A percentile compares a stretch with the other conserved stretches of the same genome.
These are phyloP conservation scores for Euphorbia corollata DNA, from an alignment of 441 rosid species.

Conservation along the genomic window DNA sequence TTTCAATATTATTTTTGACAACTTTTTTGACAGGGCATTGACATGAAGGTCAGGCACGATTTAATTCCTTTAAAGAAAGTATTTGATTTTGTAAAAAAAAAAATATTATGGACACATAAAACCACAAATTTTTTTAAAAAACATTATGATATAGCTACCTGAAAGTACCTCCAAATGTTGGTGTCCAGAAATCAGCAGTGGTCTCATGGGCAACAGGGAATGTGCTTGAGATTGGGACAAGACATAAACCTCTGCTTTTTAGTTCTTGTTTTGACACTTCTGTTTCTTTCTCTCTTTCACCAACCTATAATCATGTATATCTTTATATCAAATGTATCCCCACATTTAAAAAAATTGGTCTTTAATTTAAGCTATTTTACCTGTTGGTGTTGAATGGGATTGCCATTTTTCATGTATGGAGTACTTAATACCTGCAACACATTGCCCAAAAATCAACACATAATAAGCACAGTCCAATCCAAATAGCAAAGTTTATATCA, in stretches of 20 bases:
- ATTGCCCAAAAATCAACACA: constrained; percentile 9
- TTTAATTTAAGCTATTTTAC: constrained; percentile 19
- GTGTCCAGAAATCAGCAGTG: constrained; percentile 90
- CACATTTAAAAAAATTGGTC: neutral
- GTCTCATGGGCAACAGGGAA: constrained; percentile 82
- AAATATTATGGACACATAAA: no score
- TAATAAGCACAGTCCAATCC: no score
- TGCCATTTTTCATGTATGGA: constrained; percentile 29
- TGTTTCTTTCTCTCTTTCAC: constrained; percentile 36
- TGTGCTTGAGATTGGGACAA: constrained; percentile 88
- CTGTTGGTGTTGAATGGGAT: constrained; percentile 50
- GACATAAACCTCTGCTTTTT: constrained; percentile 80
- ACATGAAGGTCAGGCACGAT: no score
- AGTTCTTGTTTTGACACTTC: constrained; percentile 54
- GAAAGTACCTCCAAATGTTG: constrained; percentile 86
- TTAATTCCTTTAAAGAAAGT: no score
- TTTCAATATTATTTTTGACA: no score
- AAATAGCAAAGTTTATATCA: no score
- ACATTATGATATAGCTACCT: constrained; percentile 33
- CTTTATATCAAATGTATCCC: neutral
- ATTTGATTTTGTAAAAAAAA: neutral
- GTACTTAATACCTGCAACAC: constrained; percentile 42
- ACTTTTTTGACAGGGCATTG: no score
- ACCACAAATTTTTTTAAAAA: no score
- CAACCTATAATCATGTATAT: constrained; percentile 29